phyloP scores from a whole-genome alignment of 2,329 filamentous ascomycete species.

The Penicillium glabrum region DNA sequence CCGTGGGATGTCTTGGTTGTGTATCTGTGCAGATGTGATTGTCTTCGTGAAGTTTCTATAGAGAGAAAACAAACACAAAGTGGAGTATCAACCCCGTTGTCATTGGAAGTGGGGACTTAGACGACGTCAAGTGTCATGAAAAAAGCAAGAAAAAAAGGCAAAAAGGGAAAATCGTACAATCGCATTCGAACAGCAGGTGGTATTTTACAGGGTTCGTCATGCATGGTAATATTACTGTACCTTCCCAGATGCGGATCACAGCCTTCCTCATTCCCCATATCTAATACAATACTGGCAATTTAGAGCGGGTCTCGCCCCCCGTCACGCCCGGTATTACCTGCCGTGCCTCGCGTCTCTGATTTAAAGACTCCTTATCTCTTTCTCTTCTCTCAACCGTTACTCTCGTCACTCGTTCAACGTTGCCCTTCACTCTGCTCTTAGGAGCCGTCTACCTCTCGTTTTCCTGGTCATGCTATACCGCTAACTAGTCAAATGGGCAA shows the following conservation, averaged over 20 bases:
- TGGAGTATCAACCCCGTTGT: neutral
- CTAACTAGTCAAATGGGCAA: constrained; percentile 40
- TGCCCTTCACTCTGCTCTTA: neutral
- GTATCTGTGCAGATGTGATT: neutral
- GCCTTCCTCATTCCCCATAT: neutral
- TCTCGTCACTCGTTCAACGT: constrained; percentile 10
- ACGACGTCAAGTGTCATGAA: neutral
- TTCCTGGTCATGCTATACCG: constrained; percentile 31
- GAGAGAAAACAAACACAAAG: neutral
- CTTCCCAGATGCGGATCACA: constrained; percentile 10
- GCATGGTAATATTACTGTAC: constrained; percentile 8
- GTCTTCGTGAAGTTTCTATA: neutral
- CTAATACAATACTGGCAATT: neutral
- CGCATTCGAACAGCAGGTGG: neutral
- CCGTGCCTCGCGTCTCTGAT: constrained; percentile 22
- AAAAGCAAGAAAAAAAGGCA: neutral
- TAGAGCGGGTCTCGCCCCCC: constrained; percentile 11
- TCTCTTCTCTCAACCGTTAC: constrained; percentile 1
- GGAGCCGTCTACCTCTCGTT: constrained; percentile 6
- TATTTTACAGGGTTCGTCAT: neutral
- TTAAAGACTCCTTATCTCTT: constrained; percentile 22
- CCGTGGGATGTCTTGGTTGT: neutral
- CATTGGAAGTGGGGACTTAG: neutral
- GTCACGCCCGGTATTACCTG: constrained; percentile 17
- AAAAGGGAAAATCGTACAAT: neutral